phyloP scores from a whole-genome alignment of 73 alveolate species.

The Paramecium pentaurelia region DNA sequence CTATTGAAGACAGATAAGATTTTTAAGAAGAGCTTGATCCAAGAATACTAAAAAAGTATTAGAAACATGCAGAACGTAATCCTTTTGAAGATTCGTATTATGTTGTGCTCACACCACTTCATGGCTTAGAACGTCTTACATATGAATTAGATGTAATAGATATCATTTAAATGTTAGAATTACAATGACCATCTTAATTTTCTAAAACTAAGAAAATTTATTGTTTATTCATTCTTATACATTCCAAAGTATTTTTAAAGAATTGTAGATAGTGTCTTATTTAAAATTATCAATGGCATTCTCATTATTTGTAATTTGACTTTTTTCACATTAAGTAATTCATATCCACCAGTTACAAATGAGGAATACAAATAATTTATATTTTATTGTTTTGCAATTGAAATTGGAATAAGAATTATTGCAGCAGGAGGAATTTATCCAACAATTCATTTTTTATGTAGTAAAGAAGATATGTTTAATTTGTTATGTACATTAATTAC shows the following conservation, averaged over 20 bases:
- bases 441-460: not conserved
- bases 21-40: not conserved
- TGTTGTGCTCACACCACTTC: not conserved
- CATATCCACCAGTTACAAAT: not conserved
- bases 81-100: not conserved
- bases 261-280: not conserved
- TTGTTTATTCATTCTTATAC: not conserved
- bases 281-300: not conserved
- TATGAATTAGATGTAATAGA: not conserved
- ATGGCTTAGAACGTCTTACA: not conserved
- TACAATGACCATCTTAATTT: not conserved
- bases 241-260: not conserved
- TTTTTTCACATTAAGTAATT: not conserved
- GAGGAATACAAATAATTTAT: not conserved
- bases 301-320: not conserved
- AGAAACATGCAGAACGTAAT: not conserved
- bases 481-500: not conserved
- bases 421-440: not conserved
- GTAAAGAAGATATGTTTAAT: not conserved
- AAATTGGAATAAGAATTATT: not conserved
- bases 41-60: not conserved
- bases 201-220: not conserved
- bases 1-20: not conserved
- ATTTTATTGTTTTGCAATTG: not conserved
- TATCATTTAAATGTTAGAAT: not conserved